Evolutionary conservation across 257 asterid species (phyloP).

Genomic region (Euphrasia confusa): DNA sequence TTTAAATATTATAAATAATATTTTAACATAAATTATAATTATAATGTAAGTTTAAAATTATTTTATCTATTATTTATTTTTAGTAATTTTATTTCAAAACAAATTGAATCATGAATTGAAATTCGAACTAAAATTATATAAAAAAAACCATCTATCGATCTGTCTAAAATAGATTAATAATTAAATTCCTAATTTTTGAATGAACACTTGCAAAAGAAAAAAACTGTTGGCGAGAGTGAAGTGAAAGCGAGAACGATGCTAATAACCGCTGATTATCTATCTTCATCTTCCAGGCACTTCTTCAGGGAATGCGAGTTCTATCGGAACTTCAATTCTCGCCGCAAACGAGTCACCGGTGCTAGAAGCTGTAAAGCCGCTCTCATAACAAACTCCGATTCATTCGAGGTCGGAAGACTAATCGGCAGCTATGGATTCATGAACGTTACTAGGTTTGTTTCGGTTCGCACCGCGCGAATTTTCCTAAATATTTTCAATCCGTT

Average conservation of each 20-base stretch:
- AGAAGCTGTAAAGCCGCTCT: slow-evolving; percentile 46
- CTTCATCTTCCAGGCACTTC: slow-evolving; percentile 27
- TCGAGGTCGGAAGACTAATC: slow-evolving; percentile 76
- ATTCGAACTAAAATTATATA: too few relatives aligned
- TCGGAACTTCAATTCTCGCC: slow-evolving; percentile 6
- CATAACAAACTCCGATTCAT: slow-evolving; percentile 58
- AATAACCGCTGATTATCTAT: slow-evolving; percentile 27
- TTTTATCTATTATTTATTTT: too few relatives aligned
- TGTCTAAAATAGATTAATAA: too few relatives aligned
- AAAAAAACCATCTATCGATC: too few relatives aligned
- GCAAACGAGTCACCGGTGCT: slow-evolving; percentile 22
- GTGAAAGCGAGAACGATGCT: slow-evolving; percentile 14
- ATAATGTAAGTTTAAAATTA: too few relatives aligned
- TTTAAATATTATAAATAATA: too few relatives aligned
- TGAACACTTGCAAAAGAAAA: too few relatives aligned
- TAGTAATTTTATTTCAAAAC: too few relatives aligned
- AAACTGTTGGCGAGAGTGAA: not conserved
- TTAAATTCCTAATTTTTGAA: too few relatives aligned
- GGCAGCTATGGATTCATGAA: slow-evolving; percentile 95
- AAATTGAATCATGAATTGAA: too few relatives aligned
- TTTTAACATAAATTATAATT: too few relatives aligned
- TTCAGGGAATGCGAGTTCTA: slow-evolving; percentile 20
- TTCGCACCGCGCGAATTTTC: not conserved
- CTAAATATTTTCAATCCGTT: not conserved
- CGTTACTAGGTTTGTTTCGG: slow-evolving; percentile 52